Evolutionary conservation across 805 yeast genomes (phyloP), one percentile per base, ranked within the genome.

Genomic region (Scheffersomyces ergatensis): DNA sequence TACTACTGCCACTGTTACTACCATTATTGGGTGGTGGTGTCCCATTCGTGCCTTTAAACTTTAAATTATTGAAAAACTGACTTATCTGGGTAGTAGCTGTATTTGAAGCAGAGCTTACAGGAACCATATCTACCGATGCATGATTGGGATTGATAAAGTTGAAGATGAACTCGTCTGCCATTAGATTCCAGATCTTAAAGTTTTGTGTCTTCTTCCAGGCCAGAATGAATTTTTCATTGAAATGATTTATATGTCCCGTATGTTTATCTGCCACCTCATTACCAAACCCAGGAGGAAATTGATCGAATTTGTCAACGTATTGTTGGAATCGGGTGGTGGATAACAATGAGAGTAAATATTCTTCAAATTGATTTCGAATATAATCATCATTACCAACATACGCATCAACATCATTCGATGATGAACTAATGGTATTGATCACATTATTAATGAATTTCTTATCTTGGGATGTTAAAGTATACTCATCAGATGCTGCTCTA

Each of bases 351-450:
- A 85, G 75, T 19, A 90, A 62, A 55, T 93, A 93, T 53, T 90
- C 97, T 56, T 93, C 99, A 61, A 92, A 90, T 53, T 82, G 89
- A 63, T 81, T 76, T 38, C 98, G 67, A 24, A 93, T 82, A 55
- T 83, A 88, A 61, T 93, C 99, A 53, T 93, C 98, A 49, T 62
- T 65, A 5, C 75, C 72, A 9, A 65, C 42, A 46, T 52, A 70
- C 18, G 58, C 56, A 26, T 62, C 65, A 14, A 47, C 49, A n/a
- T 49, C 43, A 14, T 55, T 57, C 3, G 57, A 49, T 1, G 78
- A 69, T 5, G 60, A 62, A 3, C 56, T 57, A 16, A 85, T 89
- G 5, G 76, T 72, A 27, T 60, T 55, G 3, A 72, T 54, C 9
- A 93, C 63, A 2, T 70, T 65, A 34, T 81, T 81, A 35, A 89